Base-by-base conservation (phyloP, 495 filamentous ascomycete genomes). In the Cudoniella acicularis region DNA sequence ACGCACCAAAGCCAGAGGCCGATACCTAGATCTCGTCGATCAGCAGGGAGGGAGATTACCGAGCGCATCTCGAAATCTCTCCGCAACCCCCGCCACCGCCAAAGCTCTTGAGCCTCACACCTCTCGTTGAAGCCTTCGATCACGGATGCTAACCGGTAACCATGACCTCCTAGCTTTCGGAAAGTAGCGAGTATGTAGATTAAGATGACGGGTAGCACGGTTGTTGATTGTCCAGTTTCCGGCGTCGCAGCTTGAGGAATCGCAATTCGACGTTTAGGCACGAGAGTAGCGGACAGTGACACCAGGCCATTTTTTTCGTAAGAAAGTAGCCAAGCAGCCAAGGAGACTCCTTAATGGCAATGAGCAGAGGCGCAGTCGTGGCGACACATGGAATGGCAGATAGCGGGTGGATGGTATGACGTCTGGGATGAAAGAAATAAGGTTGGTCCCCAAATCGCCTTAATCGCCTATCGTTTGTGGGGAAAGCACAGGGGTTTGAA, bases 361-460 rank as follows among this genome's bases (percentile, higher is more conserved):
- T 10, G 24, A n/a, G 4, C 27, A 25, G 10, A n/a, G 13, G 3
- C n/a, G 21, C 49, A 51, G 8, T 41, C 36, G 8, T 16, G 36
- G 36, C 9, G 16, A 41, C 16, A 9, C 9, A 41, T 50, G 10
- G 23, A 13, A 26, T 24, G 21, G 48, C 23, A 50, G 21, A 46
- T 23, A 24, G 8, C 36, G 3, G 20, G n/a, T 53, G 22, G 40
- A 17, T 21, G 49, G 23, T 6, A 59, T 46, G 49, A 23, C 20
- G 56, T 59, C 26, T 42, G 11, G 24, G 47, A 50, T 47, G 6
- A 25, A 8, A n/a, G 43, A 43, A 52, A 24, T 59, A 52, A 52
- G 47, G 56, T 59, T 54, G 49, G n/a, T 46, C 18, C n/a, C 43
- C 43, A 16, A 46, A n/a, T 46, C 43, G 36, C 36, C 16, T 8